Percentiles rank a stretch among this genome's conserved stretches.
These are phyloP conservation scores for Podospora bellae-mahoneyi DNA, from an alignment of 495 filamentous ascomycete species.

Conservation along the genomic window DNA sequence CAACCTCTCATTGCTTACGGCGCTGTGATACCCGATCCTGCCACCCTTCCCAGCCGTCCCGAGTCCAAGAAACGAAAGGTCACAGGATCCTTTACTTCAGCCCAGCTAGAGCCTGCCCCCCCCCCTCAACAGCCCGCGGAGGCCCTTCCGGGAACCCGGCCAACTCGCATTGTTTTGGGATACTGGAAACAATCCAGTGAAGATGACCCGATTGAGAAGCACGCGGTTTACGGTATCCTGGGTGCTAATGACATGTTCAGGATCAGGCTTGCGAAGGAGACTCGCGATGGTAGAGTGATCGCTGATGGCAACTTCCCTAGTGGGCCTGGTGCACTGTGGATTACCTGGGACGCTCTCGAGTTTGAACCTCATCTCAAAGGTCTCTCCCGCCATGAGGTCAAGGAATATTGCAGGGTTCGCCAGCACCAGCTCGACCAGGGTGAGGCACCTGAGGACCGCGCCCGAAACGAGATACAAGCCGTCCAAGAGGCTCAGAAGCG, in stretches of 20 bases:
- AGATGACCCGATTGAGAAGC: slow-evolving; percentile 38
- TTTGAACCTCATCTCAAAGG: slow-evolving; percentile 46
- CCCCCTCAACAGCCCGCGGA: slow-evolving; percentile 1
- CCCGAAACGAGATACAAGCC: slow-evolving; percentile 47
- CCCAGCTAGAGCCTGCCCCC: slow-evolving; percentile 1
- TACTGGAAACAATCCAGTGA: slow-evolving; percentile 48
- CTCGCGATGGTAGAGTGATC: slow-evolving; percentile 44
- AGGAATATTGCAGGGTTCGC: slow-evolving; percentile 53
- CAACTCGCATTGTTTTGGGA: slow-evolving; percentile 48
- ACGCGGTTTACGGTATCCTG: slow-evolving; percentile 52
- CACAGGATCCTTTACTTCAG: slow-evolving; percentile 15
- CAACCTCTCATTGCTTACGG: slow-evolving; percentile 44
- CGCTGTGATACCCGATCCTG: slow-evolving; percentile 38
- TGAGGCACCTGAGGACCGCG: slow-evolving; percentile 43
- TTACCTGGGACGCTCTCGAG: slow-evolving; percentile 52
- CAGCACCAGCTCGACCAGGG: slow-evolving; percentile 47
- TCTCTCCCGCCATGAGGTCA: slow-evolving; percentile 47
- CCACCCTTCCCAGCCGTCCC: slow-evolving; percentile 27
- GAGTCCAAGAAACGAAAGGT: slow-evolving; percentile 42
- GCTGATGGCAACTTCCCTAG: slow-evolving; percentile 48
- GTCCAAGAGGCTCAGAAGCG: slow-evolving; percentile 46
- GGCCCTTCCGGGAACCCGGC: slow-evolving; percentile 34
- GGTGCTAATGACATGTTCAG: slow-evolving; percentile 53
- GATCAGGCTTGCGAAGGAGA: slow-evolving; percentile 49
- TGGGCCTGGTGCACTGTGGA: slow-evolving; percentile 53